Evolutionary conservation across 2,329 filamentous ascomycete species (phyloP), one percentile per base, ranked within the genome.

Genomic region (Xylaria polymorpha): DNA sequence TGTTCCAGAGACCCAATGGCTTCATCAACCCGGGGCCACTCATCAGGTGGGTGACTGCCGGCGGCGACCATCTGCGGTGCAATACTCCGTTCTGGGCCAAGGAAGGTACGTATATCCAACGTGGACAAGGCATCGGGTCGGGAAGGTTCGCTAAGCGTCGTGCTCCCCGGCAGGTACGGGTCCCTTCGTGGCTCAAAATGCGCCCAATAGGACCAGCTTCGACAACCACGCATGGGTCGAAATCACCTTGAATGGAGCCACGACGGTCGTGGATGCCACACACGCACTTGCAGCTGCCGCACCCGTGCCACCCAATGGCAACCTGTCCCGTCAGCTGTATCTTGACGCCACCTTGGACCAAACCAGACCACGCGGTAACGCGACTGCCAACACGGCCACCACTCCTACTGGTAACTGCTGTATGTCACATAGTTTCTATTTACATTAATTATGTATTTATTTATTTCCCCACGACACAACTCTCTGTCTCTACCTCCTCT

Each of bases 1-100:
- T 50, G 20, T 50, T 1, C 46, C 46, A 50, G 20, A n/a, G 22
- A 29, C 46, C 46, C 46, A 50, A 50, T 50, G 46, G 46, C 46
- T 50, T 50, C 46, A 50, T 50, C 46, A 50, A 50, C 46, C 46
- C 46, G 20, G 46, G 46, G 20, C 46, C 46, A 50, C 46, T 50
- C 46, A 50, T 50, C 7, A 50, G 46, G 46, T 50, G 46, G 46
- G 46, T 50, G 20, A 50, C 46, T 25, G 46, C 46, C 46, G 46
- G 46, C 20, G 46, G 46, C 7, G 46, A 50, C 46, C 46, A 50
- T 29, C 20, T 50, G 46, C 20, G 46, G 46, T 50, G 46, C 46
- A 50, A 50, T 12, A 50, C 46, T 50, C 46, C 46, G 6, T 50
- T 50, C 46, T 50, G 46, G 46, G 46, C 46, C 20, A 29, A 3